A percentile compares a stretch with the other conserved stretches of the same genome.
These are phyloP conservation scores for Basipetospora chlamydospora DNA, from an alignment of 2,329 filamentous ascomycete genomes.

Conservation along the genomic window DNA sequence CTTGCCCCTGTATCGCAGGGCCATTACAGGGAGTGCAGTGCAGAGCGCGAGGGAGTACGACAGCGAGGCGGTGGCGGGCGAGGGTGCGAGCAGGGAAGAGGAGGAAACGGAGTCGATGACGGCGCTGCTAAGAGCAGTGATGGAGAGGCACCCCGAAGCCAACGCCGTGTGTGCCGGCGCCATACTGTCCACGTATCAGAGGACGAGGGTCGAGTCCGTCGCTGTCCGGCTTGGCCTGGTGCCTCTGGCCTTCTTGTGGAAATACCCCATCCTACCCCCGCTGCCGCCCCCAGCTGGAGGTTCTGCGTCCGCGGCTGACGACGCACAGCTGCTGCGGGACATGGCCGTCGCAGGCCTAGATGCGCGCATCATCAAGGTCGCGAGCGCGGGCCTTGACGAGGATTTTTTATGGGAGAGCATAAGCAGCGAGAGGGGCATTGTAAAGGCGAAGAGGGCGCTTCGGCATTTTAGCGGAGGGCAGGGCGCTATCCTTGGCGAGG, in stretches of 20 bases:
- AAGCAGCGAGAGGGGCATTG: slow-evolving; percentile 35
- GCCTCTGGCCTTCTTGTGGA: slow-evolving; percentile 83
- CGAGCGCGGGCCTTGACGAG: slow-evolving; percentile 76
- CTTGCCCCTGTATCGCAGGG: slow-evolving; percentile 69
- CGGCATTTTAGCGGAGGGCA: slow-evolving; percentile 48
- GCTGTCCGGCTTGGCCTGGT: slow-evolving; percentile 69
- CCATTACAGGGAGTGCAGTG: slow-evolving; percentile 58
- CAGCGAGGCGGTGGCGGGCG: slow-evolving; percentile 9
- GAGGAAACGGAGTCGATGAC: slow-evolving; percentile 88
- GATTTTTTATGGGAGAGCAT: slow-evolving; percentile 70
- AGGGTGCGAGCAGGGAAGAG: slow-evolving; percentile 12
- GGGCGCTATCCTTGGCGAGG: slow-evolving; percentile 74
- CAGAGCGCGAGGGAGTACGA: slow-evolving; percentile 59
- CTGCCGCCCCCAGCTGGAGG: slow-evolving; percentile 13
- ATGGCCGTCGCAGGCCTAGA: slow-evolving; percentile 69
- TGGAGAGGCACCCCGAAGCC: slow-evolving; percentile 56
- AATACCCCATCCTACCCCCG: slow-evolving; percentile 61
- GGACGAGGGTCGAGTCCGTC: slow-evolving; percentile 87
- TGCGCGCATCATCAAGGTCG: slow-evolving; percentile 88
- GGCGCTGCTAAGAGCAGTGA: slow-evolving; percentile 55
- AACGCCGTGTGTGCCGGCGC: slow-evolving; percentile 85
- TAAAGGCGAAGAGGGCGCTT: slow-evolving; percentile 37
- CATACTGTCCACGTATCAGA: slow-evolving; percentile 89
- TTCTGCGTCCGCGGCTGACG: slow-evolving; percentile 17
- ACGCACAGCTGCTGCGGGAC: slow-evolving; percentile 55